Percentiles rank a stretch among this genome's conserved stretches.
These are phyloP conservation scores for Apiospora malaysiana DNA, from an alignment of 2,329 filamentous ascomycete species.

Conservation along the genomic window DNA sequence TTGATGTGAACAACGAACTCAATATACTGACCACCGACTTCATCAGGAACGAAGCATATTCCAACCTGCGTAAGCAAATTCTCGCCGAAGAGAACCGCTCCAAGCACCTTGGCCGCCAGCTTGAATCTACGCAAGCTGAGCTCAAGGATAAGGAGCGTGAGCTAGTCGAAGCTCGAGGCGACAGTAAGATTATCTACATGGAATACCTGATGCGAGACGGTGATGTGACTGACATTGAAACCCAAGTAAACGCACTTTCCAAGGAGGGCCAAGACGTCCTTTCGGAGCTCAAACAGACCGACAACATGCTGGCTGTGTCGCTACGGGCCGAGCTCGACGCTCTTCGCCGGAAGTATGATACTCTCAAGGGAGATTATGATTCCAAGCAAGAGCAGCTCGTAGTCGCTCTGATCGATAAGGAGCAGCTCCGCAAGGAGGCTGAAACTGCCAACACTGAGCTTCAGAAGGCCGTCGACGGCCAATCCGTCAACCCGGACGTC, in stretches of 20 bases:
- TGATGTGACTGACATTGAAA: slow-evolving; percentile 36
- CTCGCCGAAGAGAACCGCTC: slow-evolving; percentile 55
- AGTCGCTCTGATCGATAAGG: slow-evolving; percentile 64
- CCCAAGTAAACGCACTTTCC: slow-evolving; percentile 56
- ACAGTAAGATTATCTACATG: slow-evolving; percentile 50
- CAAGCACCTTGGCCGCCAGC: slow-evolving; percentile 49
- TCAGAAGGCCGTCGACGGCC: slow-evolving; percentile 42
- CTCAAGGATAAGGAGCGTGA: slow-evolving; percentile 62
- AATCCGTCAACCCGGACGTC: slow-evolving; percentile 39
- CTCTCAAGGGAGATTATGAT: slow-evolving; percentile 58
- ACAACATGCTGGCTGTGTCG: slow-evolving; percentile 63
- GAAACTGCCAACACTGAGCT: slow-evolving; percentile 52
- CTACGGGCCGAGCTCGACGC: slow-evolving; percentile 63
- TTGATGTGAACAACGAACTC: slow-evolving; percentile 37
- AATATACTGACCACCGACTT: slow-evolving; percentile 52
- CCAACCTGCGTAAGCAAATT: slow-evolving; percentile 56
- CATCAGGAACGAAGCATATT: slow-evolving; percentile 59
- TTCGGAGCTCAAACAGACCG: slow-evolving; percentile 63
- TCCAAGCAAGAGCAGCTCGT: slow-evolving; percentile 65
- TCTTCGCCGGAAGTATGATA: slow-evolving; percentile 57
- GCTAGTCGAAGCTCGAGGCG: slow-evolving; percentile 56
- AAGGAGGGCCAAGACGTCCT: slow-evolving; percentile 61
- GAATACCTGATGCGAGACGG: slow-evolving; percentile 29
- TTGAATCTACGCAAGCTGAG: slow-evolving; percentile 50
- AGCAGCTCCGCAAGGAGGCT: slow-evolving; percentile 61